Percentiles rank a stretch among this genome's conserved stretches.
Conservation (phyloP, 139 green algal genomes). For the Tetradesmus obliquus region DNA sequence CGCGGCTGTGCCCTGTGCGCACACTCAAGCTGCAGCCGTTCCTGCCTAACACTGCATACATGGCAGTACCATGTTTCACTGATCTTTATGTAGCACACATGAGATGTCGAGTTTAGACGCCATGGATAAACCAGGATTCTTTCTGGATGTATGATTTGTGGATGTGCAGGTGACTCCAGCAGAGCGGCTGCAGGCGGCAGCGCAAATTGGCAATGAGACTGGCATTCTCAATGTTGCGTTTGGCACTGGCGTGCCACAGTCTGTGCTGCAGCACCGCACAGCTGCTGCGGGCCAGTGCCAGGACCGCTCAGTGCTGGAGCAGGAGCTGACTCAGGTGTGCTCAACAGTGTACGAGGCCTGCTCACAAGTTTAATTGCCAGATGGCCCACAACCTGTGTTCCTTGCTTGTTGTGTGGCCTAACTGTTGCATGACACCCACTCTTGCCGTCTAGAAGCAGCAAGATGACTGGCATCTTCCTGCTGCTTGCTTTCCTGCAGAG, state of each 20-base stretch:
- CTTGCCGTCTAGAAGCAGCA: not conserved
- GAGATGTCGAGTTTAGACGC: no score
- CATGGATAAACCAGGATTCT: no score
- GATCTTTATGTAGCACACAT: no score
- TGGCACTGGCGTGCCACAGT: constrained; percentile 42
- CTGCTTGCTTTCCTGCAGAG: not conserved
- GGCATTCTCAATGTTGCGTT: constrained; percentile 58
- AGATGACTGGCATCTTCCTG: no score
- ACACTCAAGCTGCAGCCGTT: not conserved
- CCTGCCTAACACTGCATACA: not conserved
- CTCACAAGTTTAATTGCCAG: no score
- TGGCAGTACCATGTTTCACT: not conserved
- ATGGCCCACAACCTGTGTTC: not conserved
- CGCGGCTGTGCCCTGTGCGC: not conserved
- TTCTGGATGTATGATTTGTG: not conserved
- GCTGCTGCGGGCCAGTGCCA: not conserved
- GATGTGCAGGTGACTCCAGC: constrained; percentile 15
- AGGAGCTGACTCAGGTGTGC: constrained; percentile 58
- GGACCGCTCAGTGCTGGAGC: constrained; percentile 53
- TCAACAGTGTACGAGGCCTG: no score
- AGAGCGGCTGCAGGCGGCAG: constrained; percentile 22
- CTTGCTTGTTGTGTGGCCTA: not conserved
- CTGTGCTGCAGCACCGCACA: constrained; percentile 34
- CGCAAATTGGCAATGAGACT: constrained; percentile 38
- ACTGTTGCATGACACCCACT: not conserved